phyloP scores from a whole-genome alignment of 1,284 basidiomycete species.

The Ceratobasidium sp. region DNA sequence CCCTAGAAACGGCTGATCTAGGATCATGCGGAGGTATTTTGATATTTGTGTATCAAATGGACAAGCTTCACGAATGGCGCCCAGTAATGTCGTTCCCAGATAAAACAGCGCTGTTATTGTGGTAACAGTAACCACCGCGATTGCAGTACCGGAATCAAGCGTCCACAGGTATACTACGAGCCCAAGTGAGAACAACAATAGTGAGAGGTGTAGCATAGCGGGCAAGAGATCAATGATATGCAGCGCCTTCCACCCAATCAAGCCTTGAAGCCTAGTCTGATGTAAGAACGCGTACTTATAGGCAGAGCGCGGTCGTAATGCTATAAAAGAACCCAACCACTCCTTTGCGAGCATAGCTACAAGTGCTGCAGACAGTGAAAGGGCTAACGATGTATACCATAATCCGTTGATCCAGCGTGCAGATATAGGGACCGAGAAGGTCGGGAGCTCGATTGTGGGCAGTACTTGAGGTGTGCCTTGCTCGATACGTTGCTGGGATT shows the following conservation, averaged over 20 bases:
- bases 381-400: constrained; percentile 27
- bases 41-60: constrained; percentile 15
- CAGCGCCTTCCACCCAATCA: constrained; percentile 3
- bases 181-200: constrained; percentile 34
- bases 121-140: neutral
- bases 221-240: constrained; percentile 29
- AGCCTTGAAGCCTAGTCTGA: neutral
- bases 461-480: neutral
- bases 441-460: neutral
- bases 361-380: constrained; percentile 13
- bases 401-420: constrained; percentile 29
- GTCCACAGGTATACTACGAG: constrained; percentile 14
- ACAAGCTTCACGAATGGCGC: neutral
- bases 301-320: constrained; percentile 2
- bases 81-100: neutral
- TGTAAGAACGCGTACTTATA: neutral
- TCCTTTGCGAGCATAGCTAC: constrained; percentile 37
- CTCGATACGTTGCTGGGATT: constrained; percentile 2
- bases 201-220: constrained; percentile 19
- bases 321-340: constrained; percentile 17
- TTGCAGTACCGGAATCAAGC: neutral
- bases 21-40: neutral
- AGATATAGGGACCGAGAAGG: neutral
- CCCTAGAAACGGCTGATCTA: neutral
- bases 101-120: neutral